phyloP scores from a whole-genome alignment of 1,284 basidiomycete genomes.

The Ganoderma boninense region DNA sequence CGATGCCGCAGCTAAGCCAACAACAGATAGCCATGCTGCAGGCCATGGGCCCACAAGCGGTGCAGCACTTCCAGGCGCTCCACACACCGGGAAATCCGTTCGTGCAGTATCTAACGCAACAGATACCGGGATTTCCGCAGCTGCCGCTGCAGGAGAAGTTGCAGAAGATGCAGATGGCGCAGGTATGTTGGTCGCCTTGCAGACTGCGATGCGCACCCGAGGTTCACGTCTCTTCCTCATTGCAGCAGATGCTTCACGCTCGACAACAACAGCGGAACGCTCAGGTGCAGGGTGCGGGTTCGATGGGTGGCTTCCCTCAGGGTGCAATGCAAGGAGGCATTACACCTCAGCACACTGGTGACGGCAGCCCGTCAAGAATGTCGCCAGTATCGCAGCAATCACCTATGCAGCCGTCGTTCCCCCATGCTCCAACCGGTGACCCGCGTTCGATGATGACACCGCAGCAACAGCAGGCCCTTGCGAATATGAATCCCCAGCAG shows the following conservation, averaged over 20 bases:
- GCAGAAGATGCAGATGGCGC: conserved; percentile 61
- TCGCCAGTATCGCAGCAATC: conserved; percentile 39
- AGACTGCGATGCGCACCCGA: not conserved
- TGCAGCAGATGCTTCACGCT: conserved; percentile 5
- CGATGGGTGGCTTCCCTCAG: conserved; percentile 33
- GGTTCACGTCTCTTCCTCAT: not conserved
- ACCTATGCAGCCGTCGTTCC: conserved; percentile 36
- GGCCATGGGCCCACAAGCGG: conserved; percentile 44
- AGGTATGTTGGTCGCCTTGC: conserved; percentile 49
- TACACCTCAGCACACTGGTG: conserved; percentile 24
- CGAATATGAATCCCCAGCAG: conserved; percentile 43
- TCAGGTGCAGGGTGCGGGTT: conserved; percentile 29
- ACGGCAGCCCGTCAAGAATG: conserved; percentile 38
- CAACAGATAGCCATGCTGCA: conserved; percentile 35
- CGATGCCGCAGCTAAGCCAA: conserved; percentile 26
- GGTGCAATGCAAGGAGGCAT: conserved; percentile 29
- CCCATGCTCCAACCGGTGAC: conserved; percentile 31
- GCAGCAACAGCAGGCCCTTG: conserved; percentile 39
- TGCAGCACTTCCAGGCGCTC: conserved; percentile 58
- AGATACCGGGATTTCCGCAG: conserved; percentile 60
- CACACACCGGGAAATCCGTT: conserved; percentile 66
- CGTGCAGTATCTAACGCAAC: conserved; percentile 59
- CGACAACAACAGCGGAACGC: conserved; percentile 29
- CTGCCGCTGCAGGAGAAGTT: conserved; percentile 64
- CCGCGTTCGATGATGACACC: conserved; percentile 37